A percentile compares a stretch with the other conserved stretches of the same genome.
Conservation (phyloP, 2,329 filamentous ascomycete genomes). For the Aspergillus sp. region DNA sequence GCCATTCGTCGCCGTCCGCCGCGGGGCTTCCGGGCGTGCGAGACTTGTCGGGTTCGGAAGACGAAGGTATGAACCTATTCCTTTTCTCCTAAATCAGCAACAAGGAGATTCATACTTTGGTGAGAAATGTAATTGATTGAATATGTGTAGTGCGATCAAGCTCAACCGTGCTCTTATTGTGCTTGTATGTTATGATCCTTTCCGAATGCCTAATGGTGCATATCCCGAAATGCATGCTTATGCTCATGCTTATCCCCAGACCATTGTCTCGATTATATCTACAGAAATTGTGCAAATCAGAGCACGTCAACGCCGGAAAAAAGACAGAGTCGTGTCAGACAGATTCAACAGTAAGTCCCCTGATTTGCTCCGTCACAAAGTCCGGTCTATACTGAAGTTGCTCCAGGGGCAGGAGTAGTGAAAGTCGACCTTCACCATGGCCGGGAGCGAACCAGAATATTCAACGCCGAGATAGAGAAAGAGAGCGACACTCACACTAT, state of each 20-base stretch:
- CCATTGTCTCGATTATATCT: slow-evolving; percentile 13
- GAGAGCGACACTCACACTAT: neutral
- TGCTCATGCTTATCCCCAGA: slow-evolving; percentile 4
- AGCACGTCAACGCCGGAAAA: slow-evolving; percentile 4
- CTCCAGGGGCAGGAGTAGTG: neutral
- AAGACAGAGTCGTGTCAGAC: slow-evolving; percentile 3
- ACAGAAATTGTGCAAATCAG: slow-evolving; percentile 4
- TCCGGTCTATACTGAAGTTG: neutral
- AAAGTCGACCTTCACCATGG: slow-evolving; percentile 9
- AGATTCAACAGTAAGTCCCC: slow-evolving; percentile 4
- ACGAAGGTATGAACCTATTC: slow-evolving; percentile 10
- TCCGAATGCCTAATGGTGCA: neutral
- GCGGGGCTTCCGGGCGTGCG: slow-evolving; percentile 17
- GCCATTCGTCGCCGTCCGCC: slow-evolving; percentile 8
- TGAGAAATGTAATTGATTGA: neutral
- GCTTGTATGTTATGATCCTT: slow-evolving; percentile 10
- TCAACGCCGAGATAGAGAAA: neutral
- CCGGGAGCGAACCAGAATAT: slow-evolving; percentile 5
- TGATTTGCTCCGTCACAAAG: neutral
- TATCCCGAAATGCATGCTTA: neutral
- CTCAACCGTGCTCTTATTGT: slow-evolving; percentile 14
- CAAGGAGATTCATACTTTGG: neutral
- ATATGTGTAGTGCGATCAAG: slow-evolving; percentile 11
- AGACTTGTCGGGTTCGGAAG: slow-evolving; percentile 19
- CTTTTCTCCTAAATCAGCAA: neutral